A percentile compares a stretch with the other conserved stretches of the same genome.
Evolutionary conservation across 495 filamentous ascomycete species (phyloP).

Genomic region (Penicillium cataractarum): DNA sequence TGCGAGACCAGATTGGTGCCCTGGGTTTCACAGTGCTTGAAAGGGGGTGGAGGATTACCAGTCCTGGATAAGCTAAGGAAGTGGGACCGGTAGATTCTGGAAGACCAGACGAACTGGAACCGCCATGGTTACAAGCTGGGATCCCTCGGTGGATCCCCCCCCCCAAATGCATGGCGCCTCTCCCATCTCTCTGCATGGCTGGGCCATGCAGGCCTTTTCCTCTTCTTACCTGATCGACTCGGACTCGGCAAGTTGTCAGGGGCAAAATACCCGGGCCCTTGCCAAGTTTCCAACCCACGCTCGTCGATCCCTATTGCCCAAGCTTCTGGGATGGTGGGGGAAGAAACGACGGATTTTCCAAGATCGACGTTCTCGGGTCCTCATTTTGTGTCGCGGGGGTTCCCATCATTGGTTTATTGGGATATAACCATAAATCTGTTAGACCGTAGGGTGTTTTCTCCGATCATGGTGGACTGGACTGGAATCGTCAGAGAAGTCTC

Average conservation of each 20-base stretch:
- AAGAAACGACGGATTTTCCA: not conserved
- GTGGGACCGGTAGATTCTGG: constrained; percentile 18
- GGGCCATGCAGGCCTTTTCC: not conserved
- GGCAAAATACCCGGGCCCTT: constrained; percentile 11
- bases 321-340: constrained; percentile 10
- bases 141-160: constrained; percentile 4
- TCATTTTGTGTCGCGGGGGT: not conserved
- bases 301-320: constrained; percentile 7
- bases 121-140: constrained; percentile 23
- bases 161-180: not conserved
- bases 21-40: constrained; percentile 6
- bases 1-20: not conserved
- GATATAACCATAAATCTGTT: constrained; percentile 1
- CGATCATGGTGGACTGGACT: not conserved
- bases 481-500: not conserved
- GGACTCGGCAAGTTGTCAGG: constrained; percentile 9
- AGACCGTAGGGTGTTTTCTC: not conserved
- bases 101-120: constrained; percentile 21
- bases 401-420: not conserved
- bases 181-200: not conserved
- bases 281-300: constrained; percentile 1
- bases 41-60: not conserved
- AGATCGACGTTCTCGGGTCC: constrained; percentile 6
- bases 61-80: constrained; percentile 7
- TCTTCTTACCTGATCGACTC: constrained; percentile 1